Base-by-base conservation (phyloP, 2,329 filamentous ascomycete genomes). In the Exophiala dermatitidis region DNA sequence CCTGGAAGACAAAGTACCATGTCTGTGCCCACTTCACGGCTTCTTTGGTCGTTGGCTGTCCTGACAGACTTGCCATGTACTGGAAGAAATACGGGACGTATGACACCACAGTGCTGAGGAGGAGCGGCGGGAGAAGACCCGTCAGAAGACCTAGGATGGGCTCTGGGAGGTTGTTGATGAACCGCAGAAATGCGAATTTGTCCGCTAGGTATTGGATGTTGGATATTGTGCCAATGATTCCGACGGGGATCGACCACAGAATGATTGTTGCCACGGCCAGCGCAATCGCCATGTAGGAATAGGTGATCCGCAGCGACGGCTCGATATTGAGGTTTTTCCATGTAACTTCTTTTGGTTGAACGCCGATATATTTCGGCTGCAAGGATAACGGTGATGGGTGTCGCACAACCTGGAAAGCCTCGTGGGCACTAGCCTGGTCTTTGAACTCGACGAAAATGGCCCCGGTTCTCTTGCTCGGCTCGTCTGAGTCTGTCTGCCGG, bases 381-480 rank as follows among this genome's bases (percentile, higher is more conserved):
- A 97, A 94, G 87, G 3, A 88, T 84, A 26, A 1, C 84, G 82
- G 84, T 96, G 54, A 54, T 29, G 59, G 56, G 42, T 63, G 60
- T 29, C 50, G 58, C n/a, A 62, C 53, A 34, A 53, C 51, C 68
- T 97, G 91, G 64, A 84, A 86, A 5, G 91, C 91, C 44, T 83
- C 80, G 68, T 98, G 90, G 4, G 93, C 93, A 48, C 86, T 85
- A 48, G 85, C 79, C 66, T 95, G 88, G 0, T 80, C 83, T 45
- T 80, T 76, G 65, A 96, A 98, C 67, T 97, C 90, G 63, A 98
- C 82, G 62, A 98, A 98, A 6, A 91, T 86, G 26, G 89, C 85
- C 7, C 85, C 83, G 1, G 46, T 57, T 9, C 45, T 49, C 34
- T n/a, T 55, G 9, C 38, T 52, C 37, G 48, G 32, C 31, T 29